Evolutionary conservation across 257 asterid genomes (phyloP).

Genomic region (Solanum clarkiae): DNA sequence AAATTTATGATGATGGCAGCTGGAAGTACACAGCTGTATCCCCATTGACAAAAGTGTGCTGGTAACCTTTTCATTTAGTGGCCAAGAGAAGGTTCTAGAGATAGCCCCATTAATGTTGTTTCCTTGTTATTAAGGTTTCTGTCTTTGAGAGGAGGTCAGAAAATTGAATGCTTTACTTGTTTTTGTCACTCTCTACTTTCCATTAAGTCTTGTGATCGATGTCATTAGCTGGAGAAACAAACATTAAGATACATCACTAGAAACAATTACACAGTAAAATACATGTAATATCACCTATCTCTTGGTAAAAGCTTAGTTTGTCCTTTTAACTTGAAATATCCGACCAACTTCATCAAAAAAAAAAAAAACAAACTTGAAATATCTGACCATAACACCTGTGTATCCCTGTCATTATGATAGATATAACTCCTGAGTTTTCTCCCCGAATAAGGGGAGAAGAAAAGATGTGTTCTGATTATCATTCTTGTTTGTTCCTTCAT

Average conservation of each 20-base stretch:
- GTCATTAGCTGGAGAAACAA: neutral
- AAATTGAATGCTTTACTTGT: neutral
- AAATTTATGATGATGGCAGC: neutral
- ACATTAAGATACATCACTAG: neutral
- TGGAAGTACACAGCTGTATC: neutral
- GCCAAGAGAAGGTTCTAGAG: neutral
- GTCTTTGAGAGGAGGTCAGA: neutral
- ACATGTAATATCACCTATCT: neutral
- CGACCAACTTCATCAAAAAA: neutral
- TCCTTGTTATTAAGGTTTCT: neutral
- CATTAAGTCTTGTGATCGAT: neutral
- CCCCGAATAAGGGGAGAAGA: neutral
- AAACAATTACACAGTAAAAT: neutral
- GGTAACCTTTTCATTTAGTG: neutral
- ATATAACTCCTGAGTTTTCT: neutral
- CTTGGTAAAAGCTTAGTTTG: neutral
- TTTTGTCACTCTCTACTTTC: neutral
- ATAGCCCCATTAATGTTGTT: neutral
- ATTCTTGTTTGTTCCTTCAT: neutral
- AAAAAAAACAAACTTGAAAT: neutral
- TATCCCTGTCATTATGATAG: neutral
- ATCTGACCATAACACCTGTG: neutral
- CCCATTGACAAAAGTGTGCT: neutral
- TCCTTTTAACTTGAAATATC: neutral
- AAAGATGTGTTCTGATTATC: neutral